Conservation (phyloP, 192 early-diverging fungal species). For the Blastocladiella britannica region DNA sequence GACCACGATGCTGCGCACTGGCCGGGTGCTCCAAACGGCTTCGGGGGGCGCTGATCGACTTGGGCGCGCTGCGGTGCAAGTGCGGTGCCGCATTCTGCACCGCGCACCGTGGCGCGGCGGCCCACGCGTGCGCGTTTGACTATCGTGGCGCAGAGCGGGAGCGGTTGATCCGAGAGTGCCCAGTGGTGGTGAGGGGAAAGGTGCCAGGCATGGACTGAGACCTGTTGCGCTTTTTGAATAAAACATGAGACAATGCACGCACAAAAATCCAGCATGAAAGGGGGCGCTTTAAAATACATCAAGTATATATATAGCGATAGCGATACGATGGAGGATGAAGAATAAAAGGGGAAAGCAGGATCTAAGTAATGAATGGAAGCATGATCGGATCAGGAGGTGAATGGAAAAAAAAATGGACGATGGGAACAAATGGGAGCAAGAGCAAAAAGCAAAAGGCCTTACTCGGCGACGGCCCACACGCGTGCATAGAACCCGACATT, state of each 20-base stretch:
- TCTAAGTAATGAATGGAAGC: too few species aligned
- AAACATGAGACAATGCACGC: too few species aligned
- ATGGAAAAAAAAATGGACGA: neutral
- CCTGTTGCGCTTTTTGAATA: too few species aligned
- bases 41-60: too few species aligned
- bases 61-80: neutral
- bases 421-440: neutral
- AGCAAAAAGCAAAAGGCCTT: neutral
- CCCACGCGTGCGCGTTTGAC: neutral
- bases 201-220: neutral
- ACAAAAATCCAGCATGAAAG: too few species aligned
- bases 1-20: neutral
- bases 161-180: neutral
- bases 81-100: neutral
- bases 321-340: too few species aligned
- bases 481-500: neutral
- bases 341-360: too few species aligned
- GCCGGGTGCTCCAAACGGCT: neutral
- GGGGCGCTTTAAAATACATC: too few species aligned
- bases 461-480: neutral
- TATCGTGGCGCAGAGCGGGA: neutral
- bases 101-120: neutral
- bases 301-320: too few species aligned
- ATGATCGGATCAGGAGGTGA: too few species aligned
- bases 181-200: constrained; percentile 4